Evolutionary conservation across 2,329 filamentous ascomycete species (phyloP), one percentile per base, ranked within the genome.

Genomic region (Cucurbitaria berberidis): DNA sequence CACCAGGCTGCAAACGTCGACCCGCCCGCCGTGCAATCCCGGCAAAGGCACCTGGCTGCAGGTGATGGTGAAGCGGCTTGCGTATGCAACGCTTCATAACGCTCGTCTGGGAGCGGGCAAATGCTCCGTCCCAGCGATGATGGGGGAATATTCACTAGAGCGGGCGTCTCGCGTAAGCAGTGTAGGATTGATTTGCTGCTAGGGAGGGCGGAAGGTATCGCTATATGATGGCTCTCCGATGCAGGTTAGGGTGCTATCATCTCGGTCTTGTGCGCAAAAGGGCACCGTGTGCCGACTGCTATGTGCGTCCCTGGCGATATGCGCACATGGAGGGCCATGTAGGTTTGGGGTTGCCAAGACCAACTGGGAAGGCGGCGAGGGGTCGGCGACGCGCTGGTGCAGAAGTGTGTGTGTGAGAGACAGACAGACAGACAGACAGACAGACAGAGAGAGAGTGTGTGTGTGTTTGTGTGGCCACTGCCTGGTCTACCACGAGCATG

Each of bases 131-230:
- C 47, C 53, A 48, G 45, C 38, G 53, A 45, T 49, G 44, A 60
- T 35, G 48, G 32, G 52, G 44, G n/a, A n/a, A n/a, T n/a, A n/a
- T n/a, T n/a, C n/a, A 52, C 49, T 51, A 51, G 35, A 57, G 53
- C 8, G 21, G 46, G 54, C 59, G 44, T 63, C 53, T 59, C 56
- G 63, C 62, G 61, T 63, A 60, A 63, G 61, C 60, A 60, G 47
- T 43, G 51, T 49, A 41, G 49, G 48, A 48, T 44, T 47, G 53
- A 55, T 46, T 29, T 48, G 56, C 48, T 55, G 44, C 45, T 52
- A 45, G 47, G 50, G 48, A 49, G 27, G 26, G 53, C 59, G 61
- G 61, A 64, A 53, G 61, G 63, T 59, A 62, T 49, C 45, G 45
- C 42, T 39, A 30, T 44, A 39, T 36, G 44, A 29, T 50, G 27